Conservation (phyloP, 805 yeast genomes). For the Starmerella apis region DNA sequence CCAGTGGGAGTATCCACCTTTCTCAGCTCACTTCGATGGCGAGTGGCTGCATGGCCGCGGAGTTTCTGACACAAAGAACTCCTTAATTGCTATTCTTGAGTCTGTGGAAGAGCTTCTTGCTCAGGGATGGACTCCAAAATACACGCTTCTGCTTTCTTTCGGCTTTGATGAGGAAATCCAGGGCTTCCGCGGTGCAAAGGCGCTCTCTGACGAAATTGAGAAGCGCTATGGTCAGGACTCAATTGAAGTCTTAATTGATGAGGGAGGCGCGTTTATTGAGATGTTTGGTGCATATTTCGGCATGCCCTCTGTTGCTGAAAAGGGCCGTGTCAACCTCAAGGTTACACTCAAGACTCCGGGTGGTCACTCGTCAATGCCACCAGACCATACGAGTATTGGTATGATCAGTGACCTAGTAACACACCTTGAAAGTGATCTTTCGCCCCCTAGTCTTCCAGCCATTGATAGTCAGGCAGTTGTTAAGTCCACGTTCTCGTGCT, state of each 20-base stretch:
- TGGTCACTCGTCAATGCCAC: constrained; percentile 73
- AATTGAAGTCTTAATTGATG: constrained; percentile 58
- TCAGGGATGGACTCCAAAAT: constrained; percentile 43
- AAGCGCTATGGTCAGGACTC: constrained; percentile 52
- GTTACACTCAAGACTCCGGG: constrained; percentile 54
- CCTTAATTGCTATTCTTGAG: constrained; percentile 50
- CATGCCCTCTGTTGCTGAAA: constrained; percentile 51
- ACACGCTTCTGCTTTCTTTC: constrained; percentile 50
- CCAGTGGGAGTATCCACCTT: constrained; percentile 58
- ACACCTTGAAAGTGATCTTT: constrained; percentile 42
- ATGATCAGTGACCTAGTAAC: constrained; percentile 50
- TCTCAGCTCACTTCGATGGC: constrained; percentile 55
- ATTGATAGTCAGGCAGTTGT: constrained; percentile 46
- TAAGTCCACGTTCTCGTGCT: constrained; percentile 48
- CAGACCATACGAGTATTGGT: constrained; percentile 73
- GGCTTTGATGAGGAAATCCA: constrained; percentile 70
- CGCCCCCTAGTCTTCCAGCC: constrained; percentile 26
- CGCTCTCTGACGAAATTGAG: constrained; percentile 39
- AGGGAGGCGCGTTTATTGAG: constrained; percentile 42
- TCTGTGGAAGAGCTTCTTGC: constrained; percentile 46
- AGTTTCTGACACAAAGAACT: constrained; percentile 58
- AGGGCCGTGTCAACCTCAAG: constrained; percentile 45
- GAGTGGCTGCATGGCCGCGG: constrained; percentile 61
- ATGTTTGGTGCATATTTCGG: constrained; percentile 44
- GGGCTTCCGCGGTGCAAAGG: constrained; percentile 53